Percentiles rank a stretch among this genome's conserved stretches.
Evolutionary conservation across 78 protist genomes (phyloP).

Genomic region (Anaeramoeba ignava): DNA sequence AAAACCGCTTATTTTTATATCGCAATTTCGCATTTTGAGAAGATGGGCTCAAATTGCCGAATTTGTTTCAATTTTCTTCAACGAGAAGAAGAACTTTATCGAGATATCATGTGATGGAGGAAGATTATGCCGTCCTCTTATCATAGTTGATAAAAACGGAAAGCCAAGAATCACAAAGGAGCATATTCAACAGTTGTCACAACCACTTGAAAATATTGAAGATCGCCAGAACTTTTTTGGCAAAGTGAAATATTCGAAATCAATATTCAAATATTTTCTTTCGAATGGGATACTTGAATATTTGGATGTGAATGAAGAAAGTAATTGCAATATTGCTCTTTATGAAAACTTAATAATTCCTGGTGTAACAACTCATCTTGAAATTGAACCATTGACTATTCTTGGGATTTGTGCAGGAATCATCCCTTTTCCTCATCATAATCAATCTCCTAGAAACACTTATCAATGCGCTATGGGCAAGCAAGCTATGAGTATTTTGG

Average conservation of each 20-base stretch:
- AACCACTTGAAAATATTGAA: background rate
- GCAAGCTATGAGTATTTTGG: constrained; percentile 98
- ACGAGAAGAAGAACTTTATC: constrained; percentile 47
- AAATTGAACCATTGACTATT: constrained; percentile 93
- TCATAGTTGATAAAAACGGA: constrained; percentile 80
- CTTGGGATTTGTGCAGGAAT: constrained; percentile 71
- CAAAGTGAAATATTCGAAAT: too few species aligned
- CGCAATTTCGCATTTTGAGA: constrained; percentile 45
- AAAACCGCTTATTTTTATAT: constrained; percentile 39
- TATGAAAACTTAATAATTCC: constrained; percentile 27
- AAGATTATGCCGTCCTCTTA: constrained; percentile 90
- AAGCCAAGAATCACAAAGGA: constrained; percentile 30
- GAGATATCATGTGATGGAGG: constrained; percentile 93
- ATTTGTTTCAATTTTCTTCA: constrained; percentile 66
- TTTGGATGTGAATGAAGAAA: background rate
- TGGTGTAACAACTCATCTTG: constrained; percentile 82
- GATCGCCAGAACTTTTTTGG: too few species aligned
- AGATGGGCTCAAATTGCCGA: constrained; percentile 58
- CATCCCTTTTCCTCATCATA: constrained; percentile 79
- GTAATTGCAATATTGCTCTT: constrained; percentile 57
- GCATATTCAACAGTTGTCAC: constrained; percentile 29
- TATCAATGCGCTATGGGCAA: constrained; percentile 99
- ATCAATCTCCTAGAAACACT: constrained; percentile 99
- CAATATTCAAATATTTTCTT: too few species aligned
- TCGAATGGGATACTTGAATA: background rate